Base-by-base conservation (phyloP, 192 early-diverging fungal species). In the Backusella tuberculispora region DNA sequence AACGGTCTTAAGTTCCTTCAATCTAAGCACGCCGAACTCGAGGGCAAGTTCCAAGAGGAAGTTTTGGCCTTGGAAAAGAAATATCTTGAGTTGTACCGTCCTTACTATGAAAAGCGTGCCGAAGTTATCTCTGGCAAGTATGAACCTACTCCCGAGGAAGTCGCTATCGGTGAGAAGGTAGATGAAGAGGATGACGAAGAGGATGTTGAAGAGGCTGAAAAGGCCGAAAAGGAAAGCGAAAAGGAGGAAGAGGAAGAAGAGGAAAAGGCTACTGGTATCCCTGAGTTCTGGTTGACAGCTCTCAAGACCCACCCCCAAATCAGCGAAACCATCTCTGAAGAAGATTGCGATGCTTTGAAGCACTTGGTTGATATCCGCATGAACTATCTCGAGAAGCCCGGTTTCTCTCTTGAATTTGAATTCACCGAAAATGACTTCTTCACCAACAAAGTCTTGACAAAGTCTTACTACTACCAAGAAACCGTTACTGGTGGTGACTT, bases 11-110 rank as follows among this genome's bases (percentile, higher is more conserved):
- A 92, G 85, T 92, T 88, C 75, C 83, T 97, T 74, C 96, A 97
- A 89, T 85, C 90, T 73, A 89, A 97, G 87, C 95, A 97, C 80
- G 80, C 88, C 42, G 90, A 88, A 17, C 83, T 99, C 19, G 95
- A 97, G 84, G 84, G 88, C 63, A 85, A 95, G 84, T 95, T 99
- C 89, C 92, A 94, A 69, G 90, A 95, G 79, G 97, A 99, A 86
- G 91, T 99, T 74, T 82, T 95, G 40, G 95, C 87, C 47, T 85
- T 99, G 40, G 98, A 99, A 85, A 98, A 98, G 89, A 99, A 99
- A 82, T 99, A 97, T 84, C 88, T 90, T 46, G 83, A 83, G 47
- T 80, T 90, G 76, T 95, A 97, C 80, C 87, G 90, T 72, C 97
- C 98, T 38, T 83, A 98, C 40, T 99, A 96, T 80, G 91, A 94